These are phyloP conservation scores for Trypanosoma vivax DNA, from an alignment of 208 protist genomes.

Conservation along the genomic window DNA sequence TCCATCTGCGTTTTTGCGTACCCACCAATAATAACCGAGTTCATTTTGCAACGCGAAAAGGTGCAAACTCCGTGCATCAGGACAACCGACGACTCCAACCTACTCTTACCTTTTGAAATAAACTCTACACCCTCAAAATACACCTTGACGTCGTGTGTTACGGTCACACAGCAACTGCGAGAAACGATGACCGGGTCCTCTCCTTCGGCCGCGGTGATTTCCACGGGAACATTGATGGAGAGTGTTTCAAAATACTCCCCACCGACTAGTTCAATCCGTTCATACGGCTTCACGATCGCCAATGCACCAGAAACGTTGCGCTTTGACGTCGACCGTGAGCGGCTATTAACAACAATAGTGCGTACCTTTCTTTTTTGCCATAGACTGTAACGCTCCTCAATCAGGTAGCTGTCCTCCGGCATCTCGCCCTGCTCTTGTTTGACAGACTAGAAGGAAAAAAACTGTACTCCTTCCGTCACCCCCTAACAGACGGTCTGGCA, in stretches of 20 bases:
- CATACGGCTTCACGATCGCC: conserved; percentile 70
- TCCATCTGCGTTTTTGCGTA: conserved; percentile 33
- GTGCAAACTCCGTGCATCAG: conserved; percentile 46
- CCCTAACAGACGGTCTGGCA: not conserved
- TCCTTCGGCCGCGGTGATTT: conserved; percentile 81
- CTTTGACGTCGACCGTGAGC: conserved; percentile 38
- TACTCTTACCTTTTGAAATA: conserved; percentile 49
- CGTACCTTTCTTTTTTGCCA: conserved; percentile 87
- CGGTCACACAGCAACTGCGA: conserved; percentile 54
- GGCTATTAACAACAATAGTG: conserved; percentile 75
- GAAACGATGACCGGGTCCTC: conserved; percentile 67
- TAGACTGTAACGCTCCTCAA: conserved; percentile 65
- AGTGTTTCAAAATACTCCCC: conserved; percentile 78
- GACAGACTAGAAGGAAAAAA: not conserved
- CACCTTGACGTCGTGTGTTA: conserved; percentile 55
- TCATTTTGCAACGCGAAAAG: conserved; percentile 60
- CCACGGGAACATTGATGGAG: conserved; percentile 58
- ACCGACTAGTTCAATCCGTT: conserved; percentile 76
- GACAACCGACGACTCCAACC: conserved; percentile 50
- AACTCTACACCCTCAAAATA: conserved; percentile 66
- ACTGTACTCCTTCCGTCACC: not conserved
- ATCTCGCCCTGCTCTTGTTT: conserved; percentile 1
- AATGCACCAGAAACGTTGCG: conserved; percentile 60
- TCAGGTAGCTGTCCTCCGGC: conserved; percentile 15
- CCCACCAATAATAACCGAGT: conserved; percentile 58